Evolutionary conservation across 768 basidiomycete species (phyloP), one percentile per base, ranked within the genome.

Genomic region (Boletus fagicola): DNA sequence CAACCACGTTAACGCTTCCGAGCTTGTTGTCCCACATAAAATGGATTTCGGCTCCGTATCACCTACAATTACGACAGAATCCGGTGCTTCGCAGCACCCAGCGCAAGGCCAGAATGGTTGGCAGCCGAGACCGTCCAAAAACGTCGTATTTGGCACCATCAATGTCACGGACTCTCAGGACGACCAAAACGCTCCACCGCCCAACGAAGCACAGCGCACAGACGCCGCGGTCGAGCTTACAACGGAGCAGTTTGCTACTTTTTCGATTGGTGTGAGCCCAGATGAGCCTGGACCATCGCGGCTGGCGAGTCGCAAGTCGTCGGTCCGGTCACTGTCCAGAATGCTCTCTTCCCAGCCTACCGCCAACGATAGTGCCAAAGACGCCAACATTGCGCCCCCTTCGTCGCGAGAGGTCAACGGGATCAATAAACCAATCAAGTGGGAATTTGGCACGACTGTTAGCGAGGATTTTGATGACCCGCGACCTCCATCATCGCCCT

Each of bases 381-480:
- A 53, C 18, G 26, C 35, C 7, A 28, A 36, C 6, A 13, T 9
- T 16, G 18, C 18, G 31, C 44, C 56, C 12, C 20, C 46, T 4
- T 39, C 43, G 9, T 44, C 43, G 38, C 58, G 15, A 40, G 59
- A 60, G 30, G 52, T 50, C 30, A 65, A 61, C 43, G 63, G 59
- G 16, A 53, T 51, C 30, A 53, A 43, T 30, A 57, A 64, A 15
- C 51, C 63, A 53, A 60, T 66, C 46, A 83, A 78, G 66, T 85
- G 82, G 84, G 78, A 80, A 66, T 86, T 86, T 65, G 85, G 85
- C 18, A 80, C 81, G 38, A 77, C 80, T 16, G 45, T 33, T 5
- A 56, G 49, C 18, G 55, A 54, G 26, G 57, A 58, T 47, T 44
- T 66, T 2, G 53, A 60, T 3, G 53, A 57, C 4, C 30, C 49